Percentiles rank a stretch among this genome's conserved stretches.
Conservation (phyloP, 2,329 filamentous ascomycete genomes). For the Fusarium sp. region DNA sequence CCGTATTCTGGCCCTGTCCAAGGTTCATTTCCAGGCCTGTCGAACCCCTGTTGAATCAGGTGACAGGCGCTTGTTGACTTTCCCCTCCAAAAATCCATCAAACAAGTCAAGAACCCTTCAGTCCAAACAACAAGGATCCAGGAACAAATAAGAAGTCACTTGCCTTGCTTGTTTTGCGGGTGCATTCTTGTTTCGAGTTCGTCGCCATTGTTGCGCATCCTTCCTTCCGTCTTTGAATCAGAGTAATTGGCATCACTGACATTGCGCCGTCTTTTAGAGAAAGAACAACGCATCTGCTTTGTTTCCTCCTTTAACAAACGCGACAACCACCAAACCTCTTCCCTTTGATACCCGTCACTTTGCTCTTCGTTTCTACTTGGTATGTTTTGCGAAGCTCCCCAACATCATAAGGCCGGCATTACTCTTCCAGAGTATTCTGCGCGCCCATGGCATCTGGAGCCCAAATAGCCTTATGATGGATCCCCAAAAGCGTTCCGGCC, state of each 20-base stretch:
- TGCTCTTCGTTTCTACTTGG: slow-evolving; percentile 17
- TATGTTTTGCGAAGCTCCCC: slow-evolving; percentile 23
- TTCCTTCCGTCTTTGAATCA: slow-evolving; percentile 27
- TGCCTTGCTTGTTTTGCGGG: slow-evolving; percentile 11
- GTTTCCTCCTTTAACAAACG: slow-evolving; percentile 41
- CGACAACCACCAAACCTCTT: slow-evolving; percentile 30
- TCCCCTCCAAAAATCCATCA: slow-evolving; percentile 42
- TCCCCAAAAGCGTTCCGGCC: slow-evolving; percentile 35
- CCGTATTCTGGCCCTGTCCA: slow-evolving; percentile 22
- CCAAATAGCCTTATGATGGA: slow-evolving; percentile 40
- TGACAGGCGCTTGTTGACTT: slow-evolving; percentile 48
- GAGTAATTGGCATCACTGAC: slow-evolving; percentile 33
- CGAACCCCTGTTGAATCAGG: slow-evolving; percentile 44
- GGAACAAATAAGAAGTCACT: slow-evolving; percentile 24
- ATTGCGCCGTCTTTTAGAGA: slow-evolving; percentile 37
- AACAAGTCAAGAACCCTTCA: slow-evolving; percentile 29
- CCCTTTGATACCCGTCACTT: slow-evolving; percentile 38
- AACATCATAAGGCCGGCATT: neutral
- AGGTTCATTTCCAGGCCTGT: slow-evolving; percentile 19
- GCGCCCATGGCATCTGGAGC: slow-evolving; percentile 21
- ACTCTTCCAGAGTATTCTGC: slow-evolving; percentile 13
- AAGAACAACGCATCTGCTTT: slow-evolving; percentile 44
- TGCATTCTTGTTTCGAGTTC: slow-evolving; percentile 20
- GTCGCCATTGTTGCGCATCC: slow-evolving; percentile 26
- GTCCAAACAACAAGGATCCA: slow-evolving; percentile 43